Evolutionary conservation across 2,329 filamentous ascomycete genomes (phyloP).

Genomic region (Penicillium sp.): DNA sequence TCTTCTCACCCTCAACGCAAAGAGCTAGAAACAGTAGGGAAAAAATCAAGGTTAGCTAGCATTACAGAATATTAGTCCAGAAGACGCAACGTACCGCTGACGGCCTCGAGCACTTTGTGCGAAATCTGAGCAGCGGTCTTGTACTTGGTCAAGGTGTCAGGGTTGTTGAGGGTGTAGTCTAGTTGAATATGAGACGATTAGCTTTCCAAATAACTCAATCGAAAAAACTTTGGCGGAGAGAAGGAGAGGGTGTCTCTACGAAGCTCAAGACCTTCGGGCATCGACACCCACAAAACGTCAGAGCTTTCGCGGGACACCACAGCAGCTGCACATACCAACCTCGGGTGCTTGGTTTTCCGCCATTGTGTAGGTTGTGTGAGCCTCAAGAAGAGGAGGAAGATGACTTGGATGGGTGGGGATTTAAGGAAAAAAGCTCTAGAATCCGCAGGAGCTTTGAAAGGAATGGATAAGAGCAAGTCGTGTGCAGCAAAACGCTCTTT

Average conservation of each 20-base stretch:
- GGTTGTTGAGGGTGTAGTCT: constrained; percentile 92
- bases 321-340: constrained; percentile 44
- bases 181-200: constrained; percentile 22
- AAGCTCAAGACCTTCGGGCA: constrained; percentile 26
- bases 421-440: constrained; percentile 20
- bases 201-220: constrained; percentile 4
- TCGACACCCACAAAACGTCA: constrained; percentile 38
- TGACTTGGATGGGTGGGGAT: constrained; percentile 18
- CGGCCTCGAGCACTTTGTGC: constrained; percentile 89
- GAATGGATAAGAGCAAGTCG: constrained; percentile 32
- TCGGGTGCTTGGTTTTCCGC: constrained; percentile 43
- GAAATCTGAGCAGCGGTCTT: constrained; percentile 95
- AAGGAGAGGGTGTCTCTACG: constrained; percentile 14
- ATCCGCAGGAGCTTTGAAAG: constrained; percentile 27
- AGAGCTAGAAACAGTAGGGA: too few species aligned
- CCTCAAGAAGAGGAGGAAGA: constrained; percentile 29
- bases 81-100: constrained; percentile 58
- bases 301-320: constrained; percentile 34
- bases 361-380: constrained; percentile 37
- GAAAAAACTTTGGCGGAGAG: neutral
- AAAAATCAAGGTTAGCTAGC: constrained; percentile 24
- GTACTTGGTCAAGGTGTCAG: constrained; percentile 97
- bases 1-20: constrained; percentile 84
- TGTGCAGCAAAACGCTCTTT: constrained; percentile 33
- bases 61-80: neutral